Evolutionary conservation across 2,329 filamentous ascomycete genomes (phyloP).

Genomic region (Botrytis medusae): DNA sequence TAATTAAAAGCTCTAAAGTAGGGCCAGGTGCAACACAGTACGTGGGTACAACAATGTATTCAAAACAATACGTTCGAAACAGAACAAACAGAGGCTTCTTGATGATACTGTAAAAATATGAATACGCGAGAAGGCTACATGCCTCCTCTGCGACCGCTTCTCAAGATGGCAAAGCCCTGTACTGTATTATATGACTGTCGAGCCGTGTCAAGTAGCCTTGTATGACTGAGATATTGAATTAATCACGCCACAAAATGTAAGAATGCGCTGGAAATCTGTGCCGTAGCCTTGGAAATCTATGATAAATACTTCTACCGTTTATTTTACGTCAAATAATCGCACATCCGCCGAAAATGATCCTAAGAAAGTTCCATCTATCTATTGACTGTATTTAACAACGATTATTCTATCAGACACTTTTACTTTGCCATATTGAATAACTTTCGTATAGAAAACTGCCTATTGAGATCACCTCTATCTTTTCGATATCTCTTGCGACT

Average conservation of each 20-base stretch:
- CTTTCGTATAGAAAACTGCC: not conserved
- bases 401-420: not conserved
- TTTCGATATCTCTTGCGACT: not conserved
- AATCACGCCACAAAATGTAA: not conserved
- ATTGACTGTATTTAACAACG: not conserved
- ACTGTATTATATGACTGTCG: not conserved
- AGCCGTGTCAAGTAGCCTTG: not conserved
- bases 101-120: not conserved
- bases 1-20: too few relatives aligned
- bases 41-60: not conserved
- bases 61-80: not conserved
- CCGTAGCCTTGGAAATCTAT: not conserved
- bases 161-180: too few relatives aligned
- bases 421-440: not conserved
- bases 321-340: not conserved
- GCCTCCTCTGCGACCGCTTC: not conserved
- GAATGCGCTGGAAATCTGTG: too few relatives aligned
- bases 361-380: rapidly evolving
- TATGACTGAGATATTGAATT: not conserved
- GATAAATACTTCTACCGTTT: not conserved
- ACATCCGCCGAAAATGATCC: not conserved
- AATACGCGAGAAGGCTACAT: too few relatives aligned
- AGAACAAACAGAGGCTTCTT: not conserved
- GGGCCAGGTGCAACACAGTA: not conserved
- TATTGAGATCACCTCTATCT: not conserved